Evolutionary conservation across 1,284 basidiomycete genomes (phyloP).

Genomic region (Trametes hirsuta): DNA sequence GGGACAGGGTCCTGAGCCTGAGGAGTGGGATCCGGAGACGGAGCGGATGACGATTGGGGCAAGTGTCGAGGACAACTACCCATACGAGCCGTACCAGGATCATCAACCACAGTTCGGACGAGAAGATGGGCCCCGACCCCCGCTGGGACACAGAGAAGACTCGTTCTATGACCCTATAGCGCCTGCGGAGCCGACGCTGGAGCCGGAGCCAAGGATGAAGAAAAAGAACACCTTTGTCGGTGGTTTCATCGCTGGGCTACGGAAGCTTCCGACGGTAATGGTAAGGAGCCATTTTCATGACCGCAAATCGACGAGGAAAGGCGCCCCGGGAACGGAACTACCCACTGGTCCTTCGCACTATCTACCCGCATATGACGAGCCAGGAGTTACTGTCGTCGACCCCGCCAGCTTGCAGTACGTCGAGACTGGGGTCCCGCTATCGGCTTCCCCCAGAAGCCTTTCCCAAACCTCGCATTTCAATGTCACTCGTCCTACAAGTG

Average conservation of each 20-base stretch:
- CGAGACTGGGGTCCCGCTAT: slow-evolving; percentile 26
- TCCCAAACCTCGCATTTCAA: slow-evolving; percentile 9
- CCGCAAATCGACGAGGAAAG: slow-evolving; percentile 22
- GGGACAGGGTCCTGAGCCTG: slow-evolving; percentile 3
- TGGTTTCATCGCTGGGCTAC: slow-evolving; percentile 35
- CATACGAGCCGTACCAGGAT: neutral
- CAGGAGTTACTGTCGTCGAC: slow-evolving; percentile 21
- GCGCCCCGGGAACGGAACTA: slow-evolving; percentile 13
- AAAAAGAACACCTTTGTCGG: slow-evolving; percentile 33
- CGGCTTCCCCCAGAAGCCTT: slow-evolving; percentile 11
- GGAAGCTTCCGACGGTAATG: slow-evolving; percentile 32
- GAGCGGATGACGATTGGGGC: slow-evolving; percentile 21
- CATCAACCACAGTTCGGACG: slow-evolving; percentile 2
- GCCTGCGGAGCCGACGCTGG: neutral
- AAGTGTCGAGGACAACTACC: slow-evolving; percentile 13
- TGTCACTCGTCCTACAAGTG: neutral
- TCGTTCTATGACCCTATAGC: slow-evolving; percentile 11
- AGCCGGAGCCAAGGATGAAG: slow-evolving; percentile 10
- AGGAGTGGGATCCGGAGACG: slow-evolving; percentile 15
- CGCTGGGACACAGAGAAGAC: slow-evolving; percentile 1
- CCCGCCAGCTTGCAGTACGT: slow-evolving; percentile 30
- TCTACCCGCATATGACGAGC: slow-evolving; percentile 31
- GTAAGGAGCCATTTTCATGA: slow-evolving; percentile 26
- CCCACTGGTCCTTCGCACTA: slow-evolving; percentile 12
- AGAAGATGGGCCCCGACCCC: neutral